phyloP scores from a whole-genome alignment of 805 yeast species.

The Pichia nakasei region DNA sequence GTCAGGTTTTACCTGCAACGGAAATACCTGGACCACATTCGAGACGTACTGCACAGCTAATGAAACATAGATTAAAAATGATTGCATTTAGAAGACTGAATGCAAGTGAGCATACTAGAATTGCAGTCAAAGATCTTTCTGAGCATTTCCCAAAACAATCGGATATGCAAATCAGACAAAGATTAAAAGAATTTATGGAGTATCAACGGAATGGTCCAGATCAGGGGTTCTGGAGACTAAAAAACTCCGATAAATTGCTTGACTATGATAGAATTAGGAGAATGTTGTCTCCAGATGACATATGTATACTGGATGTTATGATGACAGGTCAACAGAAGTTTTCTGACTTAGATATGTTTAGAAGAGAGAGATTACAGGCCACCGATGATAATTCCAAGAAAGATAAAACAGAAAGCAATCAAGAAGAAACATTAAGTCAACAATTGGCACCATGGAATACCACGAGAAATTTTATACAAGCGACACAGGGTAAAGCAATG shows the following conservation, averaged over 20 bases:
- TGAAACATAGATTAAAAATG: slow-evolving; percentile 87
- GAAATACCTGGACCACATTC: slow-evolving; percentile 98
- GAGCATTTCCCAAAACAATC: slow-evolving; percentile 94
- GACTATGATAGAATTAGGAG: slow-evolving; percentile 65
- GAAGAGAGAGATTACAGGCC: slow-evolving; percentile 29
- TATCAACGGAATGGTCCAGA: slow-evolving; percentile 90
- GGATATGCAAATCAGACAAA: slow-evolving; percentile 94
- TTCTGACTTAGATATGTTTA: slow-evolving; percentile 66
- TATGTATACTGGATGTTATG: slow-evolving; percentile 81
- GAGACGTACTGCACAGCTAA: slow-evolving; percentile 86
- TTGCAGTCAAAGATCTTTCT: slow-evolving; percentile 80
- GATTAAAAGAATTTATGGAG: slow-evolving; percentile 96
- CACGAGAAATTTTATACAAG: slow-evolving; percentile 83
- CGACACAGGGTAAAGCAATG: slow-evolving; percentile 97
- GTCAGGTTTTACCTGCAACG: slow-evolving; percentile 86
- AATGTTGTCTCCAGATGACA: slow-evolving; percentile 91
- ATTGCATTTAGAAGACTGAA: slow-evolving; percentile 83
- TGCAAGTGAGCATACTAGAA: slow-evolving; percentile 59
- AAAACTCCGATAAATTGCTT: slow-evolving; percentile 58
- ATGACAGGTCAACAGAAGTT: slow-evolving; percentile 83
- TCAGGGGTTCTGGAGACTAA: slow-evolving; percentile 91
- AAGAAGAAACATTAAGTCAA: slow-evolving; percentile 64
- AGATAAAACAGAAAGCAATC: slow-evolving; percentile 29
- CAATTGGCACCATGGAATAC: slow-evolving; percentile 91
- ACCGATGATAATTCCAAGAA: slow-evolving; percentile 14